Evolutionary conservation across 805 yeast species (phyloP).

Genomic region (Clavispora phyllophila): DNA sequence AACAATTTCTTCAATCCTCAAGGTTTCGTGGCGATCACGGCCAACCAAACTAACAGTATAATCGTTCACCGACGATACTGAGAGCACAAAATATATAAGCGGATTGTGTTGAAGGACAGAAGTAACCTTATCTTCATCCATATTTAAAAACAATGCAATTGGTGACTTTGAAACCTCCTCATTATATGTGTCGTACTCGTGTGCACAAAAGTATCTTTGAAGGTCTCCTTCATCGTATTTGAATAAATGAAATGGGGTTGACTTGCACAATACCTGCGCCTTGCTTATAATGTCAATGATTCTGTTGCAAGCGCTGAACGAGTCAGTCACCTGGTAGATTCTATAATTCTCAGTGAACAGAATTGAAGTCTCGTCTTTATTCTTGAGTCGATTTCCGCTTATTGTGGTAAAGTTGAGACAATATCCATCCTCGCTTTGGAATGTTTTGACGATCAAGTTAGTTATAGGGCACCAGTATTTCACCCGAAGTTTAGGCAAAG

Average conservation of each 20-base stretch:
- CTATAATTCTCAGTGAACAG: conserved; percentile 24
- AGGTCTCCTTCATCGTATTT: conserved; percentile 32
- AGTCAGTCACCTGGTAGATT: conserved; percentile 10
- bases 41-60: conserved; percentile 12
- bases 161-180: conserved; percentile 57
- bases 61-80: conserved; percentile 38
- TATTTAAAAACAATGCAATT: conserved; percentile 62
- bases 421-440: conserved; percentile 21
- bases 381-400: conserved; percentile 23
- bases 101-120: conserved; percentile 29
- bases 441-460: conserved; percentile 48
- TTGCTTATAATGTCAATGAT: conserved; percentile 58
- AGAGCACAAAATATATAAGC: conserved; percentile 43
- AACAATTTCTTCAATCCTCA: conserved; percentile 20
- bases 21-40: conserved; percentile 6
- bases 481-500: conserved; percentile 65
- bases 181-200: conserved; percentile 48
- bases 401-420: conserved; percentile 25
- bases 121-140: conserved; percentile 31
- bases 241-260: conserved; percentile 84
- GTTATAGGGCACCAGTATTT: conserved; percentile 61
- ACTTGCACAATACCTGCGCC: conserved; percentile 69
- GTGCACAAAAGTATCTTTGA: conserved; percentile 63
- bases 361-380: conserved; percentile 15
- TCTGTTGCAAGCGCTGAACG: conserved; percentile 21